A percentile compares a stretch with the other conserved stretches of the same genome.
These are phyloP conservation scores for Fusarium palustre DNA, from an alignment of 2,329 filamentous ascomycete genomes.

Conservation along the genomic window DNA sequence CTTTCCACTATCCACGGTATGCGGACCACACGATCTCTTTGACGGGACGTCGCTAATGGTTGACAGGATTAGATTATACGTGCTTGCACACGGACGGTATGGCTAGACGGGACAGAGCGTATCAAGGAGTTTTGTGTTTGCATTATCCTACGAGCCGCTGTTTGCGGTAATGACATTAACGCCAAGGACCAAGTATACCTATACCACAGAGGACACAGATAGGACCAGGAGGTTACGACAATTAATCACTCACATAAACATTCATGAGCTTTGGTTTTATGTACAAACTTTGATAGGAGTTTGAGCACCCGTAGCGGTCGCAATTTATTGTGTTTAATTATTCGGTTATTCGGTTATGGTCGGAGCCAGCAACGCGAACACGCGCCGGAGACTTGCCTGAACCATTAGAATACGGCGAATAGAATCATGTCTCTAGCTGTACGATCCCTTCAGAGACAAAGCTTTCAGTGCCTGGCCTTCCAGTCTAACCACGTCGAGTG, in stretches of 20 bases:
- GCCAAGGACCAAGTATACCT: constrained; percentile 42
- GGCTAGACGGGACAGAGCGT: constrained; percentile 35
- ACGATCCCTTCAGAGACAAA: background rate
- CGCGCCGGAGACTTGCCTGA: background rate
- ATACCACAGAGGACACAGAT: constrained; percentile 29
- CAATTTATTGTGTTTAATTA: constrained; percentile 17
- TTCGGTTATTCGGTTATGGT: background rate
- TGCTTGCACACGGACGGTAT: constrained; percentile 20
- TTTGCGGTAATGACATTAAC: constrained; percentile 40
- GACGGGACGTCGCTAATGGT: constrained; percentile 16
- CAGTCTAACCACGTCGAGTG: background rate
- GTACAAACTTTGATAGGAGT: constrained; percentile 28
- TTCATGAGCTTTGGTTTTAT: constrained; percentile 35
- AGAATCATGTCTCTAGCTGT: background rate
- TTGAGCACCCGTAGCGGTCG: constrained; percentile 5
- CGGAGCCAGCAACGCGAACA: background rate
- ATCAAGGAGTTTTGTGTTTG: constrained; percentile 37
- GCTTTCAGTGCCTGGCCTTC: background rate
- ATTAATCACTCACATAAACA: constrained; percentile 12
- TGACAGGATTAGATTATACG: constrained; percentile 33
- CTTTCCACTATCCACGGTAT: constrained; percentile 38
- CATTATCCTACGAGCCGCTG: constrained; percentile 26
- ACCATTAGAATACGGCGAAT: background rate
- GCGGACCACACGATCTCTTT: background rate
- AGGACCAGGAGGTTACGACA: constrained; percentile 30